phyloP scores from a whole-genome alignment of 257 asterid species.

The Fraxinus americana region DNA sequence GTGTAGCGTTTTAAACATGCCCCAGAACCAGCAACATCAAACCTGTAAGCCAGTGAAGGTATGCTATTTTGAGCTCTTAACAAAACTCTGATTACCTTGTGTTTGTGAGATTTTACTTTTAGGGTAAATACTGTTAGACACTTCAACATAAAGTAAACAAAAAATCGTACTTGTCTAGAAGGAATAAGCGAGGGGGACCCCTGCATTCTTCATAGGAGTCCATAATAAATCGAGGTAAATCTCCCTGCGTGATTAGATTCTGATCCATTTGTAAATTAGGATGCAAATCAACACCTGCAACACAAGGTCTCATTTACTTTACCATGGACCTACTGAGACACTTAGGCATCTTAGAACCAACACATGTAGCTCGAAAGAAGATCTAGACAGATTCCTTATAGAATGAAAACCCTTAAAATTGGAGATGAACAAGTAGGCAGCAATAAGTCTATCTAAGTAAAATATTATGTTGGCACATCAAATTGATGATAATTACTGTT shows the following conservation, averaged over 20 bases:
- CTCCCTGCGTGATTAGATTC: slow-evolving; percentile 71
- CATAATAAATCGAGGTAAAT: slow-evolving; percentile 88
- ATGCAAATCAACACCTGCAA: slow-evolving; percentile 88
- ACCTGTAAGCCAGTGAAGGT: slow-evolving; percentile 43
- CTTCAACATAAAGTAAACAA: slow-evolving; percentile 13
- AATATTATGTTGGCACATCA: background rate
- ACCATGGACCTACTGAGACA: slow-evolving; percentile 19
- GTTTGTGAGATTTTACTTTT: background rate
- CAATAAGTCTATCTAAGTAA: background rate
- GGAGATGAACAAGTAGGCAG: background rate
- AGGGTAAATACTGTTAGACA: slow-evolving; percentile 6
- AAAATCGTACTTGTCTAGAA: slow-evolving; percentile 81
- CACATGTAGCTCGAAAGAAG: slow-evolving; percentile 2
- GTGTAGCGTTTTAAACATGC: slow-evolving; percentile 93
- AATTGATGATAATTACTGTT: background rate
- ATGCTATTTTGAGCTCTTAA: background rate
- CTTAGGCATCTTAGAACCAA: slow-evolving; percentile 2
- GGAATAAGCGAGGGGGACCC: slow-evolving; percentile 92
- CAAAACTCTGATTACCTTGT: no score
- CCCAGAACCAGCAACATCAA: slow-evolving; percentile 97
- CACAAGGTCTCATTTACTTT: slow-evolving; percentile 18
- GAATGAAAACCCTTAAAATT: slow-evolving; percentile 15
- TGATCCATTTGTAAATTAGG: slow-evolving; percentile 58
- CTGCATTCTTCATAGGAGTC: slow-evolving; percentile 97
- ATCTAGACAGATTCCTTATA: slow-evolving; percentile 1